These are phyloP conservation scores for Aspergillus sp. DNA, from an alignment of 2,329 filamentous ascomycete species.

Conservation along the genomic window DNA sequence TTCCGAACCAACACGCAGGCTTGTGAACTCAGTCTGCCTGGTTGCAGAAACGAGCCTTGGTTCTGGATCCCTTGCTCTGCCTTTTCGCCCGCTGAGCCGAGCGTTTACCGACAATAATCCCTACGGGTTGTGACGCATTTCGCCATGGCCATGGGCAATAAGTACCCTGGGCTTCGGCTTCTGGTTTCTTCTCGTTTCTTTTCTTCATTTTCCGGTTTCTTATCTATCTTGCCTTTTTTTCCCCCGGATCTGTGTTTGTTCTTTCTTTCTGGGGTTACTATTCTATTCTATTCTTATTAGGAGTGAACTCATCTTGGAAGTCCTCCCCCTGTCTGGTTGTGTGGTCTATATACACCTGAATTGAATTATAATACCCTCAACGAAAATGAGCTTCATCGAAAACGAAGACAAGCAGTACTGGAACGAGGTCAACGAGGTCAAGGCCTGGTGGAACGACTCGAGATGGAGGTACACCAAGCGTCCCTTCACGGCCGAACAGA, in stretches of 20 bases:
- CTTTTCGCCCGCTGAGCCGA: constrained; percentile 30
- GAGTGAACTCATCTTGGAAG: constrained; percentile 1
- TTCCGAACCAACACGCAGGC: constrained; percentile 25
- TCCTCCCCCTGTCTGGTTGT: no score
- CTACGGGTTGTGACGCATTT: constrained; percentile 16
- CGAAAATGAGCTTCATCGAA: constrained; percentile 41
- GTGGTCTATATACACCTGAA: no score
- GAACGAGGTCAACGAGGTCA: constrained; percentile 76
- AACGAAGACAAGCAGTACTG: constrained; percentile 67
- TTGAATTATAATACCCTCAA: neutral
- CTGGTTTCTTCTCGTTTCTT: constrained; percentile 13
- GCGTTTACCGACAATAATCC: constrained; percentile 28
- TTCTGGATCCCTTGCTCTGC: constrained; percentile 7
- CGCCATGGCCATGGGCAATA: constrained; percentile 23
- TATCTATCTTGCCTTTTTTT: constrained; percentile 1
- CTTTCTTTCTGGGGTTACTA: constrained; percentile 2
- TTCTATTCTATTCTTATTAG: constrained; percentile 5
- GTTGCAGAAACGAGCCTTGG: constrained; percentile 1
- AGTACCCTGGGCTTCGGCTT: constrained; percentile 24
- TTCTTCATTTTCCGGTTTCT: constrained; percentile 1
- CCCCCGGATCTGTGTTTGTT: constrained; percentile 3
- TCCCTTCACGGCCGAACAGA: constrained; percentile 91
- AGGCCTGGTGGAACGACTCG: constrained; percentile 88
- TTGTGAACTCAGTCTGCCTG: constrained; percentile 17
- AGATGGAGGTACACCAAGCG: constrained; percentile 90